Evolutionary conservation across 139 green algal genomes (phyloP).

Genomic region (Edaphochlamys debaryana): DNA sequence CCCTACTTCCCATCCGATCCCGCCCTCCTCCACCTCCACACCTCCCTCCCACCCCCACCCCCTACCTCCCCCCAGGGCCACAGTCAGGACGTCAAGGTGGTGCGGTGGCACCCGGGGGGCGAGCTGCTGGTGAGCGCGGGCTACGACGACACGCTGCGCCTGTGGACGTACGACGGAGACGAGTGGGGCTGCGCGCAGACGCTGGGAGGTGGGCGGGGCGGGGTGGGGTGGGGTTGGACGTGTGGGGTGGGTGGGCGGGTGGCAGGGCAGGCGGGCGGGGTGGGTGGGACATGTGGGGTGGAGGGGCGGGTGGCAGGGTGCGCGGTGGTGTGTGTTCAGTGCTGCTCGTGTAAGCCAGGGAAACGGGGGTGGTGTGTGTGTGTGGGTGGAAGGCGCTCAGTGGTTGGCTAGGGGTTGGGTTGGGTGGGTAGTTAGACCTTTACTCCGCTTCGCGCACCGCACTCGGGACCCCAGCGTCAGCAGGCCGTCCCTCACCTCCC

Average conservation of each 20-base stretch:
- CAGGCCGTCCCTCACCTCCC: too few species aligned
- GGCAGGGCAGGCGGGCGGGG: too few species aligned
- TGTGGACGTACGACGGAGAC: slow-evolving; percentile 85
- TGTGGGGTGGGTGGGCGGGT: too few species aligned
- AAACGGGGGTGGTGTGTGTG: too few species aligned
- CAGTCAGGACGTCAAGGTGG: slow-evolving; percentile 94
- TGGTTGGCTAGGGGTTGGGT: too few species aligned
- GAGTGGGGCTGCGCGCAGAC: slow-evolving; percentile 91
- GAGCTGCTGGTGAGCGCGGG: slow-evolving; percentile 85
- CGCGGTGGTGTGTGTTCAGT: background rate
- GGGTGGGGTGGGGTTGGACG: background rate
- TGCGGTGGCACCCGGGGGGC: slow-evolving; percentile 90
- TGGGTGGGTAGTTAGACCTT: too few species aligned
- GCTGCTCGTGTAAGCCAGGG: too few species aligned
- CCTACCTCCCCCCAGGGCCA: slow-evolving; percentile 16
- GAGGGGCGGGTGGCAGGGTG: background rate
- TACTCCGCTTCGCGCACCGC: too few species aligned
- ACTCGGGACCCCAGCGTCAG: too few species aligned
- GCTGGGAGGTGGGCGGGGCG: slow-evolving; percentile 63
- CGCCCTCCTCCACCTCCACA: background rate
- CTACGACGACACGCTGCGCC: slow-evolving; percentile 95
- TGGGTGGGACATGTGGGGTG: too few species aligned
- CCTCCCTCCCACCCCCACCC: background rate
- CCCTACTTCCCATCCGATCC: too few species aligned
- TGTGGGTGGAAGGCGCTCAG: too few species aligned